Conservation (phyloP, 2,329 filamentous ascomycete species). For the Xylaria sp. region DNA sequence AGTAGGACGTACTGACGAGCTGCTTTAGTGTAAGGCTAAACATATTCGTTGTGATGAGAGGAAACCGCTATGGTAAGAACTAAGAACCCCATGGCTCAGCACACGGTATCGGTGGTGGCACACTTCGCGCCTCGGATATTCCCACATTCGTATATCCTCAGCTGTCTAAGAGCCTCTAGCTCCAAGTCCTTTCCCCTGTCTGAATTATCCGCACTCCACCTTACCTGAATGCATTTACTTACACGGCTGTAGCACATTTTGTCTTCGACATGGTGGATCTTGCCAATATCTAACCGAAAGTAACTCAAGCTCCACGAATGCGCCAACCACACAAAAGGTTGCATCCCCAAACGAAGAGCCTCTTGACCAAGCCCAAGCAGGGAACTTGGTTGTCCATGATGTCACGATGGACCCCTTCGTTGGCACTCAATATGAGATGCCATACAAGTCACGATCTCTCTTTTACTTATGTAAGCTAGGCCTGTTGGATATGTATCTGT, state of each 20-base stretch:
- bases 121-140: constrained; percentile 4
- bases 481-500: constrained; percentile 37
- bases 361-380: constrained; percentile 36
- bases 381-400: constrained; percentile 37
- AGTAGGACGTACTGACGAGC: constrained; percentile 25
- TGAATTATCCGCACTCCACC: constrained; percentile 11
- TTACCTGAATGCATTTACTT: constrained; percentile 11
- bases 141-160: constrained; percentile 30
- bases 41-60: constrained; percentile 60
- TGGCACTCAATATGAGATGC: constrained; percentile 48
- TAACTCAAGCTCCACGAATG: constrained; percentile 37
- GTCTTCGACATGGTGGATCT: constrained; percentile 57
- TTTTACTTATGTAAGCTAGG: constrained; percentile 51
- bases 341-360: constrained; percentile 42
- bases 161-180: constrained; percentile 12
- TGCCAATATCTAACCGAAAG: constrained; percentile 51
- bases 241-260: constrained; percentile 53
- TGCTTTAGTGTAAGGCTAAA: constrained; percentile 50
- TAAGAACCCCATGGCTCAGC: constrained; percentile 42
- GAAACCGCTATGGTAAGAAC: constrained; percentile 57
- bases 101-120: constrained; percentile 1
- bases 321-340: constrained; percentile 34
- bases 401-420: constrained; percentile 44
- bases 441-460: constrained; percentile 50
- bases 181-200: neutral